These are phyloP conservation scores for Gymnopilus dilepis DNA, from an alignment of 768 basidiomycete genomes.

Conservation along the genomic window DNA sequence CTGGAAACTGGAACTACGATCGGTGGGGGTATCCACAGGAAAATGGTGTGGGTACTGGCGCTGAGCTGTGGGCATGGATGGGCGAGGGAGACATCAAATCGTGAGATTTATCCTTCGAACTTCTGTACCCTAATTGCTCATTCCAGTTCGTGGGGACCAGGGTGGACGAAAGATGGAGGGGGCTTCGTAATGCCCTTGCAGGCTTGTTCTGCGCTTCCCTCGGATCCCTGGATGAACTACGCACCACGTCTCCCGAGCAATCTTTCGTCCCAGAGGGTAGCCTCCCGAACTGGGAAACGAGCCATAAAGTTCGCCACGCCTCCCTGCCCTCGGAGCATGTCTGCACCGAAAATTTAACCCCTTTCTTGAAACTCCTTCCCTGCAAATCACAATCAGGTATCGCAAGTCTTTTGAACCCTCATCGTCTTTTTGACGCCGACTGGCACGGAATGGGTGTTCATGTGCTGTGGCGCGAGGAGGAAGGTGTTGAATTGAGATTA, in stretches of 20 bases:
- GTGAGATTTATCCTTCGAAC: slow-evolving; percentile 38
- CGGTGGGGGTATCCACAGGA: slow-evolving; percentile 85
- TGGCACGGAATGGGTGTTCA: slow-evolving; percentile 91
- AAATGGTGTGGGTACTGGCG: slow-evolving; percentile 79
- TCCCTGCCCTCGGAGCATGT: slow-evolving; percentile 83
- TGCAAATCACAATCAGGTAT: slow-evolving; percentile 91
- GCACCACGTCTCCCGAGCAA: slow-evolving; percentile 69
- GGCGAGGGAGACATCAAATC: slow-evolving; percentile 60
- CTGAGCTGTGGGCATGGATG: slow-evolving; percentile 93
- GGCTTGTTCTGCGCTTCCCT: slow-evolving; percentile 96
- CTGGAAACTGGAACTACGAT: slow-evolving; percentile 91
- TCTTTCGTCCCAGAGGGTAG: slow-evolving; percentile 68
- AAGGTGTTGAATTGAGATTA: slow-evolving; percentile 68
- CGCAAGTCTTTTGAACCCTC: slow-evolving; percentile 82
- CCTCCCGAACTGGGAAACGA: slow-evolving; percentile 50
- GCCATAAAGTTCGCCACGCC: slow-evolving; percentile 73
- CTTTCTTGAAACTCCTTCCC: slow-evolving; percentile 92
- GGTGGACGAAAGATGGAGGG: slow-evolving; percentile 80
- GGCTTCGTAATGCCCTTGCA: slow-evolving; percentile 85
- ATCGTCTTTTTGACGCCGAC: slow-evolving; percentile 85
- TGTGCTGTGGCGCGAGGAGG: slow-evolving; percentile 62
- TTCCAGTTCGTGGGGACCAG: slow-evolving; percentile 39
- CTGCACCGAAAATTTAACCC: slow-evolving; percentile 98
- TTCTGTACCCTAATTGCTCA: slow-evolving; percentile 13
- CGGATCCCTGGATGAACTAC: slow-evolving; percentile 73